Percentiles rank a stretch among this genome's conserved stretches.
phyloP scores from a whole-genome alignment of 2,329 filamentous ascomycete genomes.

The Fusarium sp. region DNA sequence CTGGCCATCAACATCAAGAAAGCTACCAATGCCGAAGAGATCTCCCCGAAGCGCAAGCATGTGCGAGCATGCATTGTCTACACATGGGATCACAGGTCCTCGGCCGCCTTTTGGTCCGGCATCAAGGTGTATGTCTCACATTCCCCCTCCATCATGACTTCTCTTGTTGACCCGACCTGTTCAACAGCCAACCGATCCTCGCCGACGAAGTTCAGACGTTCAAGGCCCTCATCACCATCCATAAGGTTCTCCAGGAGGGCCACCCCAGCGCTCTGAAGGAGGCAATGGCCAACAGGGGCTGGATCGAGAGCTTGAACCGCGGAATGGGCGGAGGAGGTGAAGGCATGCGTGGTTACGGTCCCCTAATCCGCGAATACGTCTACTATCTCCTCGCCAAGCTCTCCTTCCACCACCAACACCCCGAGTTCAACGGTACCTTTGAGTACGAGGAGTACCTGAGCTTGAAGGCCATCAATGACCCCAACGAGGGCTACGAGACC shows the following conservation, averaged over 20 bases:
- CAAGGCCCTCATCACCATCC: constrained; percentile 96
- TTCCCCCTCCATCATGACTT: constrained; percentile 11
- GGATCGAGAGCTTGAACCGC: constrained; percentile 92
- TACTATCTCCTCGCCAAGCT: constrained; percentile 95
- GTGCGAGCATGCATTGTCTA: constrained; percentile 98
- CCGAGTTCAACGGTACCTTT: constrained; percentile 98
- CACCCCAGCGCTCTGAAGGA: constrained; percentile 90
- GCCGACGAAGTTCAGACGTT: constrained; percentile 99
- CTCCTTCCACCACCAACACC: constrained; percentile 95
- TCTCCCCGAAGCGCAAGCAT: constrained; percentile 86
- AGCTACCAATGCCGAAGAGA: constrained; percentile 76
- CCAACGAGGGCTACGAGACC: constrained; percentile 97
- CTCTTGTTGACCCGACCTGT: constrained; percentile 13
- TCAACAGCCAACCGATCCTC: constrained; percentile 87
- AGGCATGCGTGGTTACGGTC: constrained; percentile 89
- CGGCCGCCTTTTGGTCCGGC: constrained; percentile 93
- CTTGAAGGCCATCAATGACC: constrained; percentile 97
- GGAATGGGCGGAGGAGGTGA: constrained; percentile 85
- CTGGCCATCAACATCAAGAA: constrained; percentile 78
- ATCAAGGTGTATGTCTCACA: constrained; percentile 88
- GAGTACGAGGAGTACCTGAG: constrained; percentile 99
- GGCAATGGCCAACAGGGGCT: constrained; percentile 87
- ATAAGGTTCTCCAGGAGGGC: constrained; percentile 97
- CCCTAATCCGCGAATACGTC: constrained; percentile 96
- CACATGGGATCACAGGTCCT: constrained; percentile 99